phyloP scores from a whole-genome alignment of 2,329 filamentous ascomycete species.

The Penicillium corylophilum region DNA sequence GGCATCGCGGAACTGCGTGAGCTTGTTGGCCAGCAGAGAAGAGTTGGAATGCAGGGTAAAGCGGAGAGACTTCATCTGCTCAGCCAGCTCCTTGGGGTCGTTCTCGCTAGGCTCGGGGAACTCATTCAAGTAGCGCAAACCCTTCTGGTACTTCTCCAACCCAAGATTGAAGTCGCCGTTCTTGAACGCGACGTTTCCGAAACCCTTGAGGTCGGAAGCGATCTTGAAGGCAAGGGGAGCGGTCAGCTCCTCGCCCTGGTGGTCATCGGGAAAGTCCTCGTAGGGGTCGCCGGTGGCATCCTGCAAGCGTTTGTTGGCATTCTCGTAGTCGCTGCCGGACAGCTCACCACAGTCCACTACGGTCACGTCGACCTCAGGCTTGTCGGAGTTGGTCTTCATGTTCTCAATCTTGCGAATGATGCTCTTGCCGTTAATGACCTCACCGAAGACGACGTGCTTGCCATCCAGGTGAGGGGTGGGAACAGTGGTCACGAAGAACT shows the following conservation, averaged over 20 bases:
- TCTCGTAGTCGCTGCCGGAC: conserved; percentile 65
- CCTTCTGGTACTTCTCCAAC: conserved; percentile 93
- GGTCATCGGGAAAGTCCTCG: conserved; percentile 94
- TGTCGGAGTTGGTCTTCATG: conserved; percentile 72
- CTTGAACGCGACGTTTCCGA: conserved; percentile 92
- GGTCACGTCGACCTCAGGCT: conserved; percentile 69
- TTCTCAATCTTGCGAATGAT: conserved; percentile 89
- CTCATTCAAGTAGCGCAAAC: conserved; percentile 82
- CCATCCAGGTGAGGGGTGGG: conserved; percentile 90
- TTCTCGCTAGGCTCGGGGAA: conserved; percentile 69
- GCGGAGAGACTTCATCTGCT: conserved; percentile 69
- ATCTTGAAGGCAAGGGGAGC: conserved; percentile 73
- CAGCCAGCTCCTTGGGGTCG: conserved; percentile 66
- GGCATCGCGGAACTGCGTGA: conserved; percentile 68
- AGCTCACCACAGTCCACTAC: conserved; percentile 88
- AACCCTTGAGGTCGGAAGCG: conserved; percentile 81
- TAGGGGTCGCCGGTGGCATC: conserved; percentile 86
- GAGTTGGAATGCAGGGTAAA: conserved; percentile 87
- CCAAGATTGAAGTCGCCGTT: conserved; percentile 66
- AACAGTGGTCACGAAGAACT: conserved; percentile 97
- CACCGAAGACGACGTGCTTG: conserved; percentile 97
- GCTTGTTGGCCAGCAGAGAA: conserved; percentile 81
- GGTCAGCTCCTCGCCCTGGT: conserved; percentile 59
- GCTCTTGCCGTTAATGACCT: conserved; percentile 90
- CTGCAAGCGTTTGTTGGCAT: conserved; percentile 65